Evolutionary conservation across 2,329 filamentous ascomycete species (phyloP).

Genomic region (Cryoendolithus antarcticus): DNA sequence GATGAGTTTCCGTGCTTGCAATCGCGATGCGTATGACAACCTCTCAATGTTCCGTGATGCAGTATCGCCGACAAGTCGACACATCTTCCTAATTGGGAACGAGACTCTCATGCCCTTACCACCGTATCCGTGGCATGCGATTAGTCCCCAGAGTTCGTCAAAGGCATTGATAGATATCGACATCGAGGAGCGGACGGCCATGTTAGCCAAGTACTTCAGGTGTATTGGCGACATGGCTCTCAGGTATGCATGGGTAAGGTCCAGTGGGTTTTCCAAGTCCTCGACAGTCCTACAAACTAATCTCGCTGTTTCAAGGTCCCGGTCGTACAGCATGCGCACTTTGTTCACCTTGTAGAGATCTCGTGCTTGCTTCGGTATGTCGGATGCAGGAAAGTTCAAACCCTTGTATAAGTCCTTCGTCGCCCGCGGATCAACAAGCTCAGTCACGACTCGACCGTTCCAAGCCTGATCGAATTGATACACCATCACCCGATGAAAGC

Average conservation of each 20-base stretch:
- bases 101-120: slow-evolving; percentile 69
- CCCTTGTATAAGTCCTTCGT: slow-evolving; percentile 79
- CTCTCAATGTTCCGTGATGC: slow-evolving; percentile 79
- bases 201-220: slow-evolving; percentile 73
- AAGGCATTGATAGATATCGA: slow-evolving; percentile 86
- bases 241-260: slow-evolving; percentile 74
- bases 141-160: slow-evolving; percentile 72
- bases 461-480: not conserved
- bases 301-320: slow-evolving; percentile 65
- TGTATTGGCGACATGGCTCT: slow-evolving; percentile 86
- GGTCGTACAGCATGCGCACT: slow-evolving; percentile 74
- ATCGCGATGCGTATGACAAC: slow-evolving; percentile 68
- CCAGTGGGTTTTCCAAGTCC: slow-evolving; percentile 61
- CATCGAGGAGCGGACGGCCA: slow-evolving; percentile 85
- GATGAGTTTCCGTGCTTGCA: slow-evolving; percentile 78
- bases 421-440: slow-evolving; percentile 66
- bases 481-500: not conserved
- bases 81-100: slow-evolving; percentile 87
- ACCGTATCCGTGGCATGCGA: slow-evolving; percentile 76
- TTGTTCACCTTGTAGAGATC: slow-evolving; percentile 84
- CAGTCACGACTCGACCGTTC: slow-evolving; percentile 71
- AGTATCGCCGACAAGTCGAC: slow-evolving; percentile 71
- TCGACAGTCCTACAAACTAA: slow-evolving; percentile 66
- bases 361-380: slow-evolving; percentile 72
- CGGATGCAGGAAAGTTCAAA: slow-evolving; percentile 75